phyloP scores from a whole-genome alignment of 1,284 basidiomycete species.

The Sanghuangporus weigelae region DNA sequence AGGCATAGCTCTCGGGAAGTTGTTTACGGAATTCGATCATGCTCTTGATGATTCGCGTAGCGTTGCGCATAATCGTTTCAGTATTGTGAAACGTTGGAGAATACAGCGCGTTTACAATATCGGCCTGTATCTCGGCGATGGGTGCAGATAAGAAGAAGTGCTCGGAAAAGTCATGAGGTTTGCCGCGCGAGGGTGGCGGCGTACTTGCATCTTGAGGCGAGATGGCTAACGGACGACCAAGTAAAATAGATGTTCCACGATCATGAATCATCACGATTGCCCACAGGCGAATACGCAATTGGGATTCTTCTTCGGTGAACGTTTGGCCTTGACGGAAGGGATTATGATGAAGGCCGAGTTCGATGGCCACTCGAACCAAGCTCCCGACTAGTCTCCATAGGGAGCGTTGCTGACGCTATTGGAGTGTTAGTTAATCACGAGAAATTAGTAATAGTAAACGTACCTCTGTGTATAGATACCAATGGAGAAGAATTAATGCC shows the following conservation, averaged over 20 bases:
- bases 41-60: constrained; percentile 68
- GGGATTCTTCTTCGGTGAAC: constrained; percentile 69
- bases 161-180: constrained; percentile 46
- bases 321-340: constrained; percentile 48
- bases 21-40: constrained; percentile 61
- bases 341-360: constrained; percentile 79
- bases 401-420: constrained; percentile 74
- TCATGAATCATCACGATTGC: constrained; percentile 77
- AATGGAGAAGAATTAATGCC: constrained; percentile 74
- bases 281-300: constrained; percentile 75
- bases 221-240: constrained; percentile 78
- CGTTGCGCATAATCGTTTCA: constrained; percentile 67
- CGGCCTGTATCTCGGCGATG: constrained; percentile 75
- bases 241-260: constrained; percentile 75
- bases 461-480: constrained; percentile 84
- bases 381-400: constrained; percentile 81
- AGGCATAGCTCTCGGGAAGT: constrained; percentile 62
- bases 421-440: constrained; percentile 16
- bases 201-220: constrained; percentile 73
- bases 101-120: constrained; percentile 79
- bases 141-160: constrained; percentile 68
- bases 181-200: constrained; percentile 52
- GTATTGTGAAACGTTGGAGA: constrained; percentile 60
- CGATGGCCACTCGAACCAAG: constrained; percentile 70
- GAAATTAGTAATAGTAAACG: constrained; percentile 22